A percentile compares a stretch with the other conserved stretches of the same genome.
phyloP scores from a whole-genome alignment of 2,329 filamentous ascomycete genomes.

The Colletotrichum sansevieriae region DNA sequence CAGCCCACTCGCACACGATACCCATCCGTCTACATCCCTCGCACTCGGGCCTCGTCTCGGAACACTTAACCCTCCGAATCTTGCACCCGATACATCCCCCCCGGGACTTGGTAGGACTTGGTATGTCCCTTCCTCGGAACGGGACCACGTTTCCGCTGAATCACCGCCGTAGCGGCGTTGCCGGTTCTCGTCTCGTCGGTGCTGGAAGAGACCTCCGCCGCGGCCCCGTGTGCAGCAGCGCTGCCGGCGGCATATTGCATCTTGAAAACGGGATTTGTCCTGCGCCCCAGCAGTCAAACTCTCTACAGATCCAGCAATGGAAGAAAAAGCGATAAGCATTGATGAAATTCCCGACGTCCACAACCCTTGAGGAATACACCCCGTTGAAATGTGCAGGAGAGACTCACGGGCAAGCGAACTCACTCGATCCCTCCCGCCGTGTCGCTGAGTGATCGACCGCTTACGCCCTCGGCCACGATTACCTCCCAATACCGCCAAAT shows the following conservation, averaged over 20 bases:
- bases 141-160: neutral
- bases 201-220: too few species aligned
- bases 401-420: neutral
- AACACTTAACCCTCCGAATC: slow-evolving; percentile 60
- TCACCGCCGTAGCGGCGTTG: too few species aligned
- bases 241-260: too few species aligned
- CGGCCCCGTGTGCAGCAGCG: too few species aligned
- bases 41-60: slow-evolving; percentile 52
- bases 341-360: too few species aligned
- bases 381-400: too few species aligned
- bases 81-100: slow-evolving; percentile 51
- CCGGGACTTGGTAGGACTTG: slow-evolving; percentile 38
- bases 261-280: too few species aligned
- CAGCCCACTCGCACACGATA: slow-evolving; percentile 53
- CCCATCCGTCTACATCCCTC: slow-evolving; percentile 52
- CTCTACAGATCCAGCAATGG: too few species aligned
- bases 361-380: too few species aligned
- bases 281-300: too few species aligned
- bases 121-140: slow-evolving; percentile 53
- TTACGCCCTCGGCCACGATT: neutral
- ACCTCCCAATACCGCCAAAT: neutral
- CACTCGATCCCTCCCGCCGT: neutral
- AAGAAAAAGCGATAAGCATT: too few species aligned
- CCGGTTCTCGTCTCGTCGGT: neutral
- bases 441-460: neutral